Percentiles rank a stretch among this genome's conserved stretches.
Conservation (phyloP, 306 rosid genomes). For the Dryas drummondii region DNA sequence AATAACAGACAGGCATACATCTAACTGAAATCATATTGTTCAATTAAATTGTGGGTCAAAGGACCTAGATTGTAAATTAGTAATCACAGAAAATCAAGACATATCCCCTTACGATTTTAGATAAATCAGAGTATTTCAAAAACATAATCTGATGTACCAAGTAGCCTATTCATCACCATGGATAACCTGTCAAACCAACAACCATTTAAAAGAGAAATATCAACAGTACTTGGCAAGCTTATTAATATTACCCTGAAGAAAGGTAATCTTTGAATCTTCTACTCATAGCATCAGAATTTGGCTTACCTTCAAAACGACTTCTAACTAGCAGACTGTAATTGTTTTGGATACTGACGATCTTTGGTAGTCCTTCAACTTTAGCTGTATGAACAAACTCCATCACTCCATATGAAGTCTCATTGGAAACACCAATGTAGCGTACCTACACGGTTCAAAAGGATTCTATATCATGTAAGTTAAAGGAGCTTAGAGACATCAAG, state of each 20-base stretch:
- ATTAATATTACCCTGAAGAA: not conserved
- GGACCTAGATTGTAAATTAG: not conserved
- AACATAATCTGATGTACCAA: not conserved
- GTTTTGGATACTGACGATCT: constrained; percentile 90
- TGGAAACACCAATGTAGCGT: constrained; percentile 87
- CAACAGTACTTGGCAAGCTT: not conserved
- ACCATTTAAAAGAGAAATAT: not conserved
- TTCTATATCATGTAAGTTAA: not conserved
- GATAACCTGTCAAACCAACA: not conserved
- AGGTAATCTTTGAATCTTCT: not conserved
- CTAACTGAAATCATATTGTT: not conserved
- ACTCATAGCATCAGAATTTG: not conserved
- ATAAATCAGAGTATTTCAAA: not conserved
- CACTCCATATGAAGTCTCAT: constrained; percentile 94
- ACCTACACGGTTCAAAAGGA: constrained; percentile 45
- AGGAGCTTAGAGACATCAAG: constrained; percentile 14
- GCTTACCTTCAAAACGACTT: constrained; percentile 66
- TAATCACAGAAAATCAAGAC: not conserved
- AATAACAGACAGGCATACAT: not conserved
- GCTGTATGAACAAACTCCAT: constrained; percentile 92
- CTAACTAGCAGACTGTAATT: constrained; percentile 70
- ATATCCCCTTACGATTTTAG: not conserved
- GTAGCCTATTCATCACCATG: not conserved
- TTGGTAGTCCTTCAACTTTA: constrained; percentile 80
- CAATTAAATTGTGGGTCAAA: not conserved